Evolutionary conservation across 306 rosid genomes (phyloP).

Genomic region (Sindora glabra): DNA sequence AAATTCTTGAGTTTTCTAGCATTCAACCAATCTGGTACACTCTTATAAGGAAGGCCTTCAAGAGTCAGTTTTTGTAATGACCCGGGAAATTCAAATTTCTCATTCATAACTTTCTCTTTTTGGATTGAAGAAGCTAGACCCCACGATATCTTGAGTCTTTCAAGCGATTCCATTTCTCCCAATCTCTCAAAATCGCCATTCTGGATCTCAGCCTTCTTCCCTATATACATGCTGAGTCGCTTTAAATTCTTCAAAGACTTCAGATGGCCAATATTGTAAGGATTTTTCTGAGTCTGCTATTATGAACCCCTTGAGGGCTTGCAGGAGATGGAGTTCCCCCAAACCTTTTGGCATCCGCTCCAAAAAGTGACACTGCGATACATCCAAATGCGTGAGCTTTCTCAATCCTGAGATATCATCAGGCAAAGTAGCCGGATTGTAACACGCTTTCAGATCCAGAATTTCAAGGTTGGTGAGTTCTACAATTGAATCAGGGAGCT

Average conservation of each 20-base stretch:
- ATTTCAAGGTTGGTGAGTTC: conserved; percentile 3
- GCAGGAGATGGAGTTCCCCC: background rate
- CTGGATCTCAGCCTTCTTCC: background rate
- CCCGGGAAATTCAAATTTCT: background rate
- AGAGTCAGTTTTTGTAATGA: background rate
- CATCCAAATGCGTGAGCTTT: conserved; percentile 24
- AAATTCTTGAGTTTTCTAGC: background rate
- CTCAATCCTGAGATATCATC: background rate
- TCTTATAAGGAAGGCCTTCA: background rate
- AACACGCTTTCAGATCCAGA: too few species aligned
- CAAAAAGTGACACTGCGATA: conserved; percentile 28
- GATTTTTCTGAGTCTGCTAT: background rate
- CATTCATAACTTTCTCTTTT: background rate
- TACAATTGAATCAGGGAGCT: background rate
- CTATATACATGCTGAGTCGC: conserved; percentile 5
- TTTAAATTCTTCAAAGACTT: background rate
- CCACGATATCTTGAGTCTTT: conserved; percentile 13
- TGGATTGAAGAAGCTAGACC: background rate
- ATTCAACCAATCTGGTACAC: background rate
- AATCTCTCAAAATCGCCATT: background rate
- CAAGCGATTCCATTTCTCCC: background rate
- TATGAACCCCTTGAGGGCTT: conserved; percentile 23
- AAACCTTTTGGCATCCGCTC: conserved; percentile 21
- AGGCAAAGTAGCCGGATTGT: conserved; percentile 24
- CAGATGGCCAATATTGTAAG: background rate